Evolutionary conservation across 768 basidiomycete species (phyloP).

Genomic region (Psilocybe cubensis): DNA sequence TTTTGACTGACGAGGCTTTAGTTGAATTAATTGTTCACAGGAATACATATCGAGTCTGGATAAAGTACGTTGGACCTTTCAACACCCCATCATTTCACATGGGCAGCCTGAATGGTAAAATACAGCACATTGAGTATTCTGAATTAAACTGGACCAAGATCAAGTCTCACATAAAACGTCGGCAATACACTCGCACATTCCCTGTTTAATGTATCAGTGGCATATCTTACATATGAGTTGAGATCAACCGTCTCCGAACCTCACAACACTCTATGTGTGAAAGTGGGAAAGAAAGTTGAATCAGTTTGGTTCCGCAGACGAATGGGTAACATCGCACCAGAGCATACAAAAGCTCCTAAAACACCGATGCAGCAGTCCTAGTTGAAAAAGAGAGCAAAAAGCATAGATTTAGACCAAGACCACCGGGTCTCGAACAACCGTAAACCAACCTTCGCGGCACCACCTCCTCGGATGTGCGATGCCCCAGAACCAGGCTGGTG

Average conservation of each 20-base stretch:
- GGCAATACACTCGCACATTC: slow-evolving; percentile 16
- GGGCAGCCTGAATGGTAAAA: slow-evolving; percentile 12
- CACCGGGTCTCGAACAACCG: not conserved
- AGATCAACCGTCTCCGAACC: slow-evolving; percentile 1
- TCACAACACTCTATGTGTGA: slow-evolving; percentile 13
- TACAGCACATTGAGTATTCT: not conserved
- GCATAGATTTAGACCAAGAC: not conserved
- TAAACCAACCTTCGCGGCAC: slow-evolving; percentile 12
- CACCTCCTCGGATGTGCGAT: slow-evolving; percentile 16
- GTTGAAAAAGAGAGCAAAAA: not conserved
- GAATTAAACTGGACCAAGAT: not conserved
- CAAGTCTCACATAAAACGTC: slow-evolving; percentile 18
- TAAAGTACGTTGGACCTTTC: not conserved
- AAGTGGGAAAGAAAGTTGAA: not conserved
- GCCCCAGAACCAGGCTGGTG: slow-evolving; percentile 12
- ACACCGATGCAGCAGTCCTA: slow-evolving; percentile 20
- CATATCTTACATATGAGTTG: not conserved
- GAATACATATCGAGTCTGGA: too few relatives aligned
- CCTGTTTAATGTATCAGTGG: slow-evolving; percentile 2
- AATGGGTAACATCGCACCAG: not conserved
- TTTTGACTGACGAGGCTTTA: too few relatives aligned
- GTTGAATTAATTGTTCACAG: too few relatives aligned
- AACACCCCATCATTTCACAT: slow-evolving; percentile 20
- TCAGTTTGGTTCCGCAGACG: not conserved
- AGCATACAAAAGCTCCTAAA: slow-evolving; percentile 16